These are phyloP conservation scores for Royoungia palumana DNA, from an alignment of 768 basidiomycete species.

Conservation along the genomic window DNA sequence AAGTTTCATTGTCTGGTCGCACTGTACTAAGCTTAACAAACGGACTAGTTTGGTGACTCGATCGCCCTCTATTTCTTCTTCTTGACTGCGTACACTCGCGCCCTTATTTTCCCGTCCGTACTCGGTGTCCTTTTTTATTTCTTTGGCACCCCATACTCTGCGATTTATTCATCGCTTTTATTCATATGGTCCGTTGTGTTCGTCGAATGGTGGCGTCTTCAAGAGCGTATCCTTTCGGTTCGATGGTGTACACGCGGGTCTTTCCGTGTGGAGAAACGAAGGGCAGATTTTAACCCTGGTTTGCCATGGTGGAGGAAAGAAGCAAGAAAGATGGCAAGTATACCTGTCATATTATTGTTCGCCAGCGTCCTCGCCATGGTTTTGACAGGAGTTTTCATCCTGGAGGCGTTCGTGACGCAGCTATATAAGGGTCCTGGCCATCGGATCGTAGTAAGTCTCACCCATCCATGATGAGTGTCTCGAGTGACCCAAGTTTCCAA, in stretches of 20 bases:
- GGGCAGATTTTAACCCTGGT: slow-evolving; percentile 53
- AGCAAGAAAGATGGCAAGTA: slow-evolving; percentile 57
- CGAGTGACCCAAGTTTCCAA: not conserved
- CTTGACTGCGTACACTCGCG: slow-evolving; percentile 77
- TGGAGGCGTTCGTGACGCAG: slow-evolving; percentile 88
- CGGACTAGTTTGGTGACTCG: slow-evolving; percentile 66
- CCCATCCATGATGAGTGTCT: not conserved
- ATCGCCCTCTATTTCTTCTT: slow-evolving; percentile 89
- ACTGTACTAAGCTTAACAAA: not conserved
- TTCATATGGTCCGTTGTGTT: slow-evolving; percentile 84
- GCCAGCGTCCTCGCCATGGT: slow-evolving; percentile 64
- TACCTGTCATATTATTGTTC: slow-evolving; percentile 74
- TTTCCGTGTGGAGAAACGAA: slow-evolving; percentile 69
- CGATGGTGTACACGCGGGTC: slow-evolving; percentile 79
- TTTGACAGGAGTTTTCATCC: slow-evolving; percentile 76
- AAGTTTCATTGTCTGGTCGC: slow-evolving; percentile 13
- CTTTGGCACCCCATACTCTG: slow-evolving; percentile 69
- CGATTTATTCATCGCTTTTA: slow-evolving; percentile 70
- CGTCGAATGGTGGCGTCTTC: slow-evolving; percentile 90
- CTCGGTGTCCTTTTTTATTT: slow-evolving; percentile 70
- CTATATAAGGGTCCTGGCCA: slow-evolving; percentile 88
- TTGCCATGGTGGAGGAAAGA: slow-evolving; percentile 76
- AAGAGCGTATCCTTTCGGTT: slow-evolving; percentile 78
- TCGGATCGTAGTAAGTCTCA: slow-evolving; percentile 62
- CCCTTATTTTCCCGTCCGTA: slow-evolving; percentile 70